Evolutionary conservation across 139 green algal genomes (phyloP), one percentile per base, ranked within the genome.

Genomic region (Chlorella vulgaris): DNA sequence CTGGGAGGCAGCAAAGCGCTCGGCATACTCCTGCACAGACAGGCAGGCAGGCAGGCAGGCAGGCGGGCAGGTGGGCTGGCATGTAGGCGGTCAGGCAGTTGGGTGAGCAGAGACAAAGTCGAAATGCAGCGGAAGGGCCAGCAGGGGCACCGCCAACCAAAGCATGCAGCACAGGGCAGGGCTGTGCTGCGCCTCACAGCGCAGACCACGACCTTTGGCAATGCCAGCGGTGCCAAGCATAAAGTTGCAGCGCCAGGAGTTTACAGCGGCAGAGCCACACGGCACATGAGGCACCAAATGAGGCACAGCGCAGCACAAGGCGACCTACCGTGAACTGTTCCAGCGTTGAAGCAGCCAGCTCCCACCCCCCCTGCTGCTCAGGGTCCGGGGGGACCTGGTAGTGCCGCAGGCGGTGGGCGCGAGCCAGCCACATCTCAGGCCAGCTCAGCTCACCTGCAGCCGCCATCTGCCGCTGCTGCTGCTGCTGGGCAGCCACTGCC

Each of bases 311-410:
- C 24, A 7, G 26, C 50, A n/a, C n/a, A n/a, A n/a, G n/a, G n/a
- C n/a, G n/a, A 38, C 60, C 2, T 61, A 81, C 76, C 69, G 71
- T 26, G 36, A 86, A 50, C 82, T 86, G 47, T 36, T 61, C 43
- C 62, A 86, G 31, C 35, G 43, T 79, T 63, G 39, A 65, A 62
- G 73, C 82, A 38, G 69, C 43, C 70, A 86, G 47, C 61, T 82
- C 65, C 82, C 82, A 86, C 35, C n/a, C 21, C 8, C 43, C 61
- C 43, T 50, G 35, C 26, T 29, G 42, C 40, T 66, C 33, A 1
- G 81, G 74, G 39, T 65, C 42, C 0, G 68, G 63, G 31, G 43
- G 58, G n/a, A 83, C 40, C 24, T 50, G 60, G 70, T 78, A 78
- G 28, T n/a, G 31, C 15, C 18, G 31, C 47, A 78, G 70, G 31